phyloP scores from a whole-genome alignment of 73 alveolate species.

The Paramecium octaurelia region DNA sequence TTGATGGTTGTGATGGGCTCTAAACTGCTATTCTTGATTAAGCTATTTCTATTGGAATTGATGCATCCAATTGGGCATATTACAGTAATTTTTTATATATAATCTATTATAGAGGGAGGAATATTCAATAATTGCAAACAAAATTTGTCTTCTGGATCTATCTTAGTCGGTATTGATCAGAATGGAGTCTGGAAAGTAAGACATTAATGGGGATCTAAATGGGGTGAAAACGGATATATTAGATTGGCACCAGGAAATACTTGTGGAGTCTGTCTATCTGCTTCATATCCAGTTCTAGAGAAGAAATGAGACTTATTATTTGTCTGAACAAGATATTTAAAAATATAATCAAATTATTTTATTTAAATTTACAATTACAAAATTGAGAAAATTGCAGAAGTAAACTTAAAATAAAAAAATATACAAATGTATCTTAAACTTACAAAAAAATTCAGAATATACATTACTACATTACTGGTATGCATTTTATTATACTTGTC shows the following conservation, averaged over 20 bases:
- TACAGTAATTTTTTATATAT: not conserved
- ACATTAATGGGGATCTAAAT: constrained; percentile 30
- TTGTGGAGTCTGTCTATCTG: not conserved
- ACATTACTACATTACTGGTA: too few relatives aligned
- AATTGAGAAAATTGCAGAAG: not conserved
- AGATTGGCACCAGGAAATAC: constrained; percentile 52
- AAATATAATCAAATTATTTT: too few relatives aligned
- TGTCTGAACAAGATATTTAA: not conserved
- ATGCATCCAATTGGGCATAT: constrained; percentile 67
- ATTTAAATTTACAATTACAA: too few relatives aligned
- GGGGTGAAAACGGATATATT: constrained; percentile 53
- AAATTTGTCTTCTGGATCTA: constrained; percentile 54
- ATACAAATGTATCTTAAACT: too few relatives aligned
- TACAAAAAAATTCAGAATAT: too few relatives aligned
- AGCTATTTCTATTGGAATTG: constrained; percentile 71
- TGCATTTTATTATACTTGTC: too few relatives aligned
- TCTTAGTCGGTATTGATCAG: constrained; percentile 70
- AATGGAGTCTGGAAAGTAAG: constrained; percentile 41
- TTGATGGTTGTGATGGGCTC: constrained; percentile 38
- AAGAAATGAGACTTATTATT: not conserved
- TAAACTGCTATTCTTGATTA: constrained; percentile 8
- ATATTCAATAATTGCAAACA: constrained; percentile 34
- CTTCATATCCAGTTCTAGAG: not conserved
- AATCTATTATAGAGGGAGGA: constrained; percentile 13
- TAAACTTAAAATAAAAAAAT: too few relatives aligned